Base-by-base conservation (phyloP, 129 eudicot species). In the Flaveria trinervia region DNA sequence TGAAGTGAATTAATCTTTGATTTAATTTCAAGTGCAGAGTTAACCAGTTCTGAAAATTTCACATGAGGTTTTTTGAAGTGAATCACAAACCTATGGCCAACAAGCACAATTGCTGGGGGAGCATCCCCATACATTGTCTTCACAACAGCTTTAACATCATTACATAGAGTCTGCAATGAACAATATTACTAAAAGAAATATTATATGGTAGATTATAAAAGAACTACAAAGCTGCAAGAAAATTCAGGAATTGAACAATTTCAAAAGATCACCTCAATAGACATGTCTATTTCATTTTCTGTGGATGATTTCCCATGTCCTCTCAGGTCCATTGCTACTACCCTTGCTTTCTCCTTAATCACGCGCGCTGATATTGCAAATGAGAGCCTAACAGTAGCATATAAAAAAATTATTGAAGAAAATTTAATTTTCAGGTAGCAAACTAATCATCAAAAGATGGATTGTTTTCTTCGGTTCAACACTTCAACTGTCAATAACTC, bases 251-350 rank as follows among this genome's bases (percentile, higher is more conserved):
- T 39, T 33, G 9, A 46, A 48, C n/a, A 64, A 75, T 23, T 70
- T 23, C 26, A 65, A 51, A 56, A 30, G 28, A 9, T 39, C 81
- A 94, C 99, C 93, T 89, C 99, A 85, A 89, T 82, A 23, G 97
- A 91, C 81, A 95, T 84, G 75, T 95, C 96, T 12, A 95, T 65
- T 70, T 95, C 97, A 85, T 95, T 86, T 68, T 91, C 97, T 15
- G 99, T 88, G 67, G 84, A 83, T 76, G 99, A 84, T 76, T 95
- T 95, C 65, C 99, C 99, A 74, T 95, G 99, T 55, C 99, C 99
- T 86, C 99, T 83, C 76, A 87, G 75, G 85, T 95, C 99, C 99
- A 95, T 79, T 48, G 99, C 94, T 66, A 95, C 96, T 33, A 95
- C 86, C 68, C 97, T 83, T 73, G 91, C 97, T 79, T 95, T 89